Base-by-base conservation (phyloP, 371 early-diverging fungal genomes). In the Syncephalastrum monosporum region DNA sequence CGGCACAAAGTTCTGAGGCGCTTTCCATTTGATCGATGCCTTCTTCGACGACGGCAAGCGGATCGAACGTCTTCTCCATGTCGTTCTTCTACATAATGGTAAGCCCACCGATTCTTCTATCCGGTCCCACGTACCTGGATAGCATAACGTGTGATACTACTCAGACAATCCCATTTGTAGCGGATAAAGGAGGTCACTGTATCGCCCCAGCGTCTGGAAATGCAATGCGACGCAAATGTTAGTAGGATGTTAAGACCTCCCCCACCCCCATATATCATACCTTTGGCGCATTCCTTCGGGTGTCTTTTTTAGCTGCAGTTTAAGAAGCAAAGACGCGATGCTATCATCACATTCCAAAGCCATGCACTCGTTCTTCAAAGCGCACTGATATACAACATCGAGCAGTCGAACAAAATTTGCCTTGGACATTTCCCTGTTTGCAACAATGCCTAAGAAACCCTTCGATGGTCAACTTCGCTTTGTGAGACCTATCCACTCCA, bases 11-110 rank as follows among this genome's bases (percentile, higher is more conserved):
- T 45, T 78, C 75, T 5, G 72, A 70, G 0, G 69, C 69, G 47
- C 60, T 65, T 60, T 78, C 78, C 7, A 78, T 49, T 56, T 78
- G 71, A 7, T 78, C 78, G 7, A 73, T 63, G 33, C 67, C 78
- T 33, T 60, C 56, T 46, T 70, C 63, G 42, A 65, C 74, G 0
- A 78, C 19, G 17, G 25, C 53, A n/a, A 53, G 24, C 5, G 73
- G 65, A 50, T 72, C 68, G 43, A 78, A 67, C 1, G 57, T 27
- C n/a, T 59, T 48, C 16, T 47, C 25, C 6, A 12, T 24, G 38
- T 53, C 41, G 17, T 53, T 23, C 4, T 24, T 25, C 29, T 42
- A 33, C 14, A 27, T n/a, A 0, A 29, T 19, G 15, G 44, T 24
- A 55, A 25, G 25, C 29, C 10, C 15, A 14, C 4, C 4, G 33